Evolutionary conservation across 2,329 filamentous ascomycete genomes (phyloP), one percentile per base, ranked within the genome.

Genomic region (Graphilbum ipis-grandicollis): DNA sequence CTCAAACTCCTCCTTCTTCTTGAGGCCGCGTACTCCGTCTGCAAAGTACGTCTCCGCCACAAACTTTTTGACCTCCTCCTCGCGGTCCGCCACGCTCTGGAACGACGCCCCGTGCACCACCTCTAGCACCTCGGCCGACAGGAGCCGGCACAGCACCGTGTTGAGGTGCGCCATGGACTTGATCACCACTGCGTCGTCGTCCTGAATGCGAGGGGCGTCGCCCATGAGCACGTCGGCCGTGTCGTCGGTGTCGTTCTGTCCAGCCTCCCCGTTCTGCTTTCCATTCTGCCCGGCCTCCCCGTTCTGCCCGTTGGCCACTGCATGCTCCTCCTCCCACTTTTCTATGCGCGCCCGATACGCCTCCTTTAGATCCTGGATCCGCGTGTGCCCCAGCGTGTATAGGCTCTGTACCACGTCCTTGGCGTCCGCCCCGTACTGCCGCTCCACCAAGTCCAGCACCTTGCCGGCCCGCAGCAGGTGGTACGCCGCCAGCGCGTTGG

Each of bases 401-500:
- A 94, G 60, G 22, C 77, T 79, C 47, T 81, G 74, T 41, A 90
- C 68, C 29, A 94, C 64, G 42, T 76, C 72, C 39, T 75, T 72
- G 22, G 84, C 84, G 43, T 75, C 68, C n/a, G 65, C 60, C 15
- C 86, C 88, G 51, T 84, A 78, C 46, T 78, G 71, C 25, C 67
- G 68, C 46, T 84, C 75, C 31, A 90, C 68, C 41, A 83, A 63
- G 44, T 85, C 71, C 21, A 90, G 60, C 29, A 93, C 79, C 56
- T 84, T 90, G 31, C 84, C 85, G 4, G 73, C 71, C 40, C 90
- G 79, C 28, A 86, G 64, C 31, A 94, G 65, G 46, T 77, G 77
- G 57, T 96, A 96, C 44, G 84, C 81, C 42, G 77, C 73, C 46
- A 75, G 64, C 51, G 76, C 65, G 49, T 94, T 85, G 40, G 84